Evolutionary conservation across 805 yeast genomes (phyloP), one percentile per base, ranked within the genome.

Genomic region (Starmerella gropengiesseri): DNA sequence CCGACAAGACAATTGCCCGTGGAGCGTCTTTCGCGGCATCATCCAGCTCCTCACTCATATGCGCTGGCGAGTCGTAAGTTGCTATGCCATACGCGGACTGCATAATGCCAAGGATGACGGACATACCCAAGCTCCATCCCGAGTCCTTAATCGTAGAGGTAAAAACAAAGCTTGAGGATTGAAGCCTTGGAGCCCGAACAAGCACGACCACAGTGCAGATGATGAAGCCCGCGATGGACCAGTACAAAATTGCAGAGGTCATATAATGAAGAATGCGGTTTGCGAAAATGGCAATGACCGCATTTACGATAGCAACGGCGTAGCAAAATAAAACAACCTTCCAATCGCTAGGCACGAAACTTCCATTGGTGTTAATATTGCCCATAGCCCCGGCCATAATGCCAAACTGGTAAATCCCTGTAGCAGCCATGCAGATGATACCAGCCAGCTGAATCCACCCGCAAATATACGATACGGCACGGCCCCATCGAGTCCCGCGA

Each of bases 51-150:
- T 79, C 86, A 18, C 80, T 76, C 70, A 79, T 67, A 53, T 78
- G 85, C 3, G 83, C 75, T 2, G 83, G 82, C 44, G 77, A 73
- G 55, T 78, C 86, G 38, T 77, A 65, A 50, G 84, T 77, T 21
- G 76, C 68, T 62, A 77, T 77, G 8, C 78, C 73, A 81, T 81
- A 78, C 43, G 75, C 72, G 5, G 83, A 81, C 55, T 77, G 77
- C 50, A 78, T 71, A 37, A 78, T 60, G n/a, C 85, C 84, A n/a
- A 76, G 73, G 43, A 78, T 69, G 55, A 77, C 75, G 0, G 81
- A 79, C 58, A 77, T 69, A 22, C 73, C 82, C 1, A 71, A 50
- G 2, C 71, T 64, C 8, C 63, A 50, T 81, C 82, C 77, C 30
- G 83, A 83, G 1, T 81, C 75, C 23, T 62, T 68, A 26, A 66